Percentiles rank a stretch among this genome's conserved stretches.
Conservation (phyloP, 768 basidiomycete genomes). For the Cyathus striatus region DNA sequence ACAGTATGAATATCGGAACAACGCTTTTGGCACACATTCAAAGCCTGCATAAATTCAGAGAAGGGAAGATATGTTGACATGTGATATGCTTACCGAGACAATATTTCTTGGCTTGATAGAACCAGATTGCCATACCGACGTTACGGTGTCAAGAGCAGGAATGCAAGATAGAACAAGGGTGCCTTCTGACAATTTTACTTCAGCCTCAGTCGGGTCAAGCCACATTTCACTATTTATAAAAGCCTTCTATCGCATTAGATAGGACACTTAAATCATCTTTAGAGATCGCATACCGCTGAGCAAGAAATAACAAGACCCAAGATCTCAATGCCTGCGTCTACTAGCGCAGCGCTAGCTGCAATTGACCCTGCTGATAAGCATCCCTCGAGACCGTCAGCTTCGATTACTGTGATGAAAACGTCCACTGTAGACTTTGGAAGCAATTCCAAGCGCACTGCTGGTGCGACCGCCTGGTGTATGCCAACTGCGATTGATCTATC, state of each 20-base stretch:
- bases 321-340: constrained; percentile 92
- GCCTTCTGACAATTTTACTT: constrained; percentile 51
- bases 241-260: too few relatives aligned
- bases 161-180: constrained; percentile 80
- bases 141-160: constrained; percentile 81
- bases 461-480: constrained; percentile 79
- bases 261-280: too few relatives aligned
- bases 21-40: constrained; percentile 63
- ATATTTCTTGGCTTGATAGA: constrained; percentile 48
- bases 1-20: constrained; percentile 75
- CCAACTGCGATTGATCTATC: constrained; percentile 80
- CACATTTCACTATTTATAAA: constrained; percentile 54
- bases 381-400: constrained; percentile 88
- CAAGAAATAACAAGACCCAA: constrained; percentile 83
- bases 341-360: constrained; percentile 87
- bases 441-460: constrained; percentile 81
- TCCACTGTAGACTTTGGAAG: constrained; percentile 96
- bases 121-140: constrained; percentile 86
- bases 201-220: constrained; percentile 78
- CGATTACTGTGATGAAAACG: constrained; percentile 83
- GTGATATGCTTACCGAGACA: constrained; percentile 58
- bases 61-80: too few relatives aligned
- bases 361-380: constrained; percentile 83
- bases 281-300: constrained; percentile 72
- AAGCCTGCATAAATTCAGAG: constrained; percentile 52